Evolutionary conservation across 2,329 filamentous ascomycete genomes (phyloP).

Genomic region (Didymosphaeria variabile): DNA sequence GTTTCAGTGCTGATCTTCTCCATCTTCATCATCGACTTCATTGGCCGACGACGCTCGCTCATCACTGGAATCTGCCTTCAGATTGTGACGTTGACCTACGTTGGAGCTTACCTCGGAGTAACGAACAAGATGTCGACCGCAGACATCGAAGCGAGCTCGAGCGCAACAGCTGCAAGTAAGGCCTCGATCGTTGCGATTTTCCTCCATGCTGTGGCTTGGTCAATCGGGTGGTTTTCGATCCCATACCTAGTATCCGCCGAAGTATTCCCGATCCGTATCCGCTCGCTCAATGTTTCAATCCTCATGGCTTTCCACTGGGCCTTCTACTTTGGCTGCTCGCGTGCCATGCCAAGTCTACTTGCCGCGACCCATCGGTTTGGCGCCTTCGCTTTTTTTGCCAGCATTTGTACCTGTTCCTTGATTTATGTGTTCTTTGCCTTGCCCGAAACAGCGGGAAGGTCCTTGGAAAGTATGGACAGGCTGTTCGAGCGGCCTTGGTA

Average conservation of each 20-base stretch:
- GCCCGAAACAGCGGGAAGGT: conserved; percentile 35
- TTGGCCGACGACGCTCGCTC: conserved; percentile 42
- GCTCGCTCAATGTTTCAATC: conserved; percentile 53
- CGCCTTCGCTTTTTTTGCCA: conserved; percentile 42
- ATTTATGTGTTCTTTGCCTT: conserved; percentile 47
- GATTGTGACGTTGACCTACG: conserved; percentile 41
- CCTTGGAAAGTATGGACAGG: conserved; percentile 27
- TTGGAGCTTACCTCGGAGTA: conserved; percentile 41
- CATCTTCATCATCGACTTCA: conserved; percentile 38
- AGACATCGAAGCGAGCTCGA: conserved; percentile 18
- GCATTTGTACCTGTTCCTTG: conserved; percentile 38
- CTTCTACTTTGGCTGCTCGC: conserved; percentile 47
- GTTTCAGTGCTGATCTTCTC: conserved; percentile 36
- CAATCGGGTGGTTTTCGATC: conserved; percentile 59
- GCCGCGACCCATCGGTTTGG: conserved; percentile 44
- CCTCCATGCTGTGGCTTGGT: conserved; percentile 56
- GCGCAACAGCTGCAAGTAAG: conserved; percentile 41
- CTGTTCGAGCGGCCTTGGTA: conserved; percentile 31
- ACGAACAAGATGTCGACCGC: conserved; percentile 31
- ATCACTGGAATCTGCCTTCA: conserved; percentile 47
- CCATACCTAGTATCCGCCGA: conserved; percentile 59
- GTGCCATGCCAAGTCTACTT: conserved; percentile 47
- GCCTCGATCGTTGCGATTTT: conserved; percentile 57
- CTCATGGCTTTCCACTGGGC: conserved; percentile 57
- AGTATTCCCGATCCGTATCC: conserved; percentile 55